A percentile compares a stretch with the other conserved stretches of the same genome.
Conservation (phyloP, 2,329 filamentous ascomycete species). For the Byssochlamys sp. region DNA sequence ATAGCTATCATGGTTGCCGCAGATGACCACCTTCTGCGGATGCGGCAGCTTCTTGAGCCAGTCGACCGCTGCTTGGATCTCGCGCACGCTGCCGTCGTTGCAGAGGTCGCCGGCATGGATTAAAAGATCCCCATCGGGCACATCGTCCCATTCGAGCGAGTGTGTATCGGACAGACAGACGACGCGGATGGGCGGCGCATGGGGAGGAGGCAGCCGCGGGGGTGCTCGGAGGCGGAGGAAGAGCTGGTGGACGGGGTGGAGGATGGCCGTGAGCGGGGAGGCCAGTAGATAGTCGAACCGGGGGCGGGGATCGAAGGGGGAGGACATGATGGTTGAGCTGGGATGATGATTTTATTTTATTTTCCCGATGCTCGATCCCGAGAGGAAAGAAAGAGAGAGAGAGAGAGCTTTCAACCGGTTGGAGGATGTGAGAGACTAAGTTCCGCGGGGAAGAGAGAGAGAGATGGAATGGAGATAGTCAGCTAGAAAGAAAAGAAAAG, state of each 20-base stretch:
- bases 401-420: neutral
- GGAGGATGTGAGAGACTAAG: no score
- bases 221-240: conserved; percentile 59
- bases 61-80: conserved; percentile 74
- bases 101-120: conserved; percentile 85
- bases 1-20: conserved; percentile 82
- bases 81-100: conserved; percentile 58
- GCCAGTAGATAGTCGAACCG: conserved; percentile 55
- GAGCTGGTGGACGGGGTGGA: conserved; percentile 54
- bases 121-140: conserved; percentile 68
- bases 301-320: conserved; percentile 41
- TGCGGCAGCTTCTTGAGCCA: conserved; percentile 71
- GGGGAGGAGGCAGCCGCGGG: conserved; percentile 50
- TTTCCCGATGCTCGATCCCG: neutral
- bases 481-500: no score
- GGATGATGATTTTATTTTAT: neutral
- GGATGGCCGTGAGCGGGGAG: conserved; percentile 58
- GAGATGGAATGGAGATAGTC: no score
- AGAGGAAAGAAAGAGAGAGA: neutral
- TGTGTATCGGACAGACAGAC: conserved; percentile 91
- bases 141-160: conserved; percentile 39
- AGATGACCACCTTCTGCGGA: conserved; percentile 68
- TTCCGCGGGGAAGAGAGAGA: no score
- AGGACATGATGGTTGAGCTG: conserved; percentile 19
- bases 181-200: conserved; percentile 54